Percentiles rank a stretch among this genome's conserved stretches.
These are phyloP conservation scores for Domatiomyces catenatus DNA, from an alignment of 2,329 filamentous ascomycete species.

Conservation along the genomic window DNA sequence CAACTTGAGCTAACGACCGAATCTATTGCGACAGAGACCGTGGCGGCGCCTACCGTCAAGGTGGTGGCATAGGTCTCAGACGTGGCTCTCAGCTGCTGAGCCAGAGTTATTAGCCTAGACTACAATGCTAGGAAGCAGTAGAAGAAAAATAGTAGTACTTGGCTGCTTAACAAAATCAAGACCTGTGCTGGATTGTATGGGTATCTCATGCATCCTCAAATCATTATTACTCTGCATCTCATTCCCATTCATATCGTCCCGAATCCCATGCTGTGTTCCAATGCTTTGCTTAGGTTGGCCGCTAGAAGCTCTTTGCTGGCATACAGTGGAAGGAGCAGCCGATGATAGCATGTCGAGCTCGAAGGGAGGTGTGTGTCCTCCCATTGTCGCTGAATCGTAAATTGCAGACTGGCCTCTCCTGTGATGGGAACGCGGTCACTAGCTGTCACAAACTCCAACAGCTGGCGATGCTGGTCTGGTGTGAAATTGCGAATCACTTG, in stretches of 20 bases:
- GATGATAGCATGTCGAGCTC: constrained; percentile 86
- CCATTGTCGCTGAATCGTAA: not conserved
- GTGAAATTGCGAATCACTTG: constrained; percentile 47
- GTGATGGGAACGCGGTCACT: constrained; percentile 80
- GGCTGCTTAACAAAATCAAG: not conserved
- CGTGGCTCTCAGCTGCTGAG: not conserved
- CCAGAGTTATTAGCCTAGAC: not conserved
- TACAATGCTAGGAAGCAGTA: not conserved
- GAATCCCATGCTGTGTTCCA: constrained; percentile 81
- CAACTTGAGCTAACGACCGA: constrained; percentile 1
- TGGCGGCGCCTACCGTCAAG: not conserved
- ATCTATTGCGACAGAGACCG: not conserved
- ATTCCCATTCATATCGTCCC: constrained; percentile 49
- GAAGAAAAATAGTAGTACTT: not conserved
- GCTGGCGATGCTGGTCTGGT: constrained; percentile 52
- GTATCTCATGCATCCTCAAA: not conserved
- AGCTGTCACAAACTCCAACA: constrained; percentile 91
- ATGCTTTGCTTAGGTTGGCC: constrained; percentile 64
- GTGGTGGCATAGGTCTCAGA: not conserved
- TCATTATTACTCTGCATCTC: not conserved
- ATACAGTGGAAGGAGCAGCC: constrained; percentile 73
- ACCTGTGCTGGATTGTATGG: not conserved
- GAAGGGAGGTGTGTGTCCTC: constrained; percentile 53
- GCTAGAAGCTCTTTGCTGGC: constrained; percentile 51
- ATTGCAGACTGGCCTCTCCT: constrained; percentile 30